These are phyloP conservation scores for Parasitella parasitica DNA, from an alignment of 371 early-diverging fungal genomes.

Conservation along the genomic window DNA sequence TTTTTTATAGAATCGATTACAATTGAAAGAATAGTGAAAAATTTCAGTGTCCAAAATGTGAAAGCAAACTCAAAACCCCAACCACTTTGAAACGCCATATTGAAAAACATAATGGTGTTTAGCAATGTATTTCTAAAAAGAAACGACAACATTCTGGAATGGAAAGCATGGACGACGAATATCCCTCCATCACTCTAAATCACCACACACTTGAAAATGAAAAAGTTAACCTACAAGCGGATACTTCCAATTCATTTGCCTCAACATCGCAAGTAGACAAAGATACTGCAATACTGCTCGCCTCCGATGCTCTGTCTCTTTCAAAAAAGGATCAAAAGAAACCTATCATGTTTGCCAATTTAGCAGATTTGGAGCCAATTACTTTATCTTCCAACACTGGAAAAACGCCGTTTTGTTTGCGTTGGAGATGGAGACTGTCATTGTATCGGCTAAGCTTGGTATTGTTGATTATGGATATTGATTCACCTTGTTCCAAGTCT, in stretches of 20 bases:
- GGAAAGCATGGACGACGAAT: conserved; percentile 7
- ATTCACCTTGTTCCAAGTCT: conserved; percentile 14
- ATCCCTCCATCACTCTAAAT: conserved; percentile 13
- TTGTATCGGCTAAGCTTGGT: conserved; percentile 13
- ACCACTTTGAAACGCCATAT: conserved; percentile 11
- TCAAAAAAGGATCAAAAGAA: conserved; percentile 19
- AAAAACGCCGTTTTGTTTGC: conserved; percentile 2
- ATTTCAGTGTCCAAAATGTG: conserved; percentile 12
- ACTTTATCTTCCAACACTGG: too few relatives aligned
- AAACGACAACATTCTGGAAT: not conserved
- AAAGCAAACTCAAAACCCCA: conserved; percentile 4
- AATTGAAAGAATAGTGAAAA: not conserved
- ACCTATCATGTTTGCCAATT: conserved; percentile 15
- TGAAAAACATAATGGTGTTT: conserved; percentile 4
- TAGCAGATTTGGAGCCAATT: conserved; percentile 15
- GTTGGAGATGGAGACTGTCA: conserved; percentile 6
- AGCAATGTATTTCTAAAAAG: too few relatives aligned
- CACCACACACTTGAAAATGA: conserved; percentile 9
- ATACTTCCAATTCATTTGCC: conserved; percentile 15
- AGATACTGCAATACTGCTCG: conserved; percentile 12
- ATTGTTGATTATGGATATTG: conserved; percentile 12
- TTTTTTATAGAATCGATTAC: not conserved
- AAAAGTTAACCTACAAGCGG: conserved; percentile 11
- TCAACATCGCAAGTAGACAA: conserved; percentile 14
- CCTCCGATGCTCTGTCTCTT: conserved; percentile 15